Evolutionary conservation across 805 yeast genomes (phyloP).

Genomic region (Ogataea methanolica): DNA sequence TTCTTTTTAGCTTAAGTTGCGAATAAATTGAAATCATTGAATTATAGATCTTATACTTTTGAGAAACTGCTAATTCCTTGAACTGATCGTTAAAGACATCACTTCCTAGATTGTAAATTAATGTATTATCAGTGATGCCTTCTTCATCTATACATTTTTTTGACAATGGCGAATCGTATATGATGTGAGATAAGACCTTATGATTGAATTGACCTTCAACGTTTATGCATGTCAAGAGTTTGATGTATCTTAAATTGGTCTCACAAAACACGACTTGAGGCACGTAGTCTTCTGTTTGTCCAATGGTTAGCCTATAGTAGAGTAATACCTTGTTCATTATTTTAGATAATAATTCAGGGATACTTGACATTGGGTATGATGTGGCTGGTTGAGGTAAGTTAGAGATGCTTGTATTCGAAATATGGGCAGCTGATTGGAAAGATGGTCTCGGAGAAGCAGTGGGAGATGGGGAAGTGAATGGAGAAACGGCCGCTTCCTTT

Average conservation of each 20-base stretch:
- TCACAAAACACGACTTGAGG: constrained; percentile 82
- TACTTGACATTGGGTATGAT: constrained; percentile 17
- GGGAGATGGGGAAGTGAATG: constrained; percentile 26
- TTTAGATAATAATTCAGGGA: constrained; percentile 35
- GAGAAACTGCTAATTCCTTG: constrained; percentile 38
- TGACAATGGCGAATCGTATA: constrained; percentile 32
- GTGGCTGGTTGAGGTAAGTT: constrained; percentile 3
- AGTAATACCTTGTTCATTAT: constrained; percentile 35
- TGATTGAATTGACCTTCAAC: constrained; percentile 45
- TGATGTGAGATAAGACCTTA: constrained; percentile 38
- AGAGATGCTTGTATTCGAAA: constrained; percentile 10
- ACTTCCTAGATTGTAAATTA: constrained; percentile 46
- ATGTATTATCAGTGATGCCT: constrained; percentile 25
- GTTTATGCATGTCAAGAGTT: constrained; percentile 51
- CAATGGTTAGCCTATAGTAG: constrained; percentile 47
- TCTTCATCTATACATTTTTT: neutral
- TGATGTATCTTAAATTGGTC: constrained; percentile 56
- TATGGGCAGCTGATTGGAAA: constrained; percentile 21
- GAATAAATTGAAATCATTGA: constrained; percentile 62
- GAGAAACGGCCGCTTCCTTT: constrained; percentile 21
- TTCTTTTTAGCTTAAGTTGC: constrained; percentile 57
- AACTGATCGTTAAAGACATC: constrained; percentile 42
- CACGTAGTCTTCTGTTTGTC: constrained; percentile 64
- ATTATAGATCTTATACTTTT: constrained; percentile 61
- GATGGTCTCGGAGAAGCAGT: constrained; percentile 47